Evolutionary conservation across 306 rosid species (phyloP).

Genomic region (Cucurbita moschata): DNA sequence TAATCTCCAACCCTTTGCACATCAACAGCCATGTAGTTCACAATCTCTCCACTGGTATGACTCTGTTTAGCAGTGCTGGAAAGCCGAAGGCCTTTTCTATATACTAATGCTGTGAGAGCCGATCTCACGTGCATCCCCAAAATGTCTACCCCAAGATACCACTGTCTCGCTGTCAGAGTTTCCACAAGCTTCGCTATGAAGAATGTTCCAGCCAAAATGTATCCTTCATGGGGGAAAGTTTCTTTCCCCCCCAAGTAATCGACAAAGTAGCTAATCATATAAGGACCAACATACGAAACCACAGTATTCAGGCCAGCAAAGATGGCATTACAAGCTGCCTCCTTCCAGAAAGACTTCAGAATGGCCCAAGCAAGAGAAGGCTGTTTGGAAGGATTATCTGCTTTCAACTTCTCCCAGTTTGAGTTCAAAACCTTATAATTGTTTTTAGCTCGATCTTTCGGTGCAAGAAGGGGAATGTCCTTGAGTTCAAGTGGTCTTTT

Average conservation of each 20-base stretch:
- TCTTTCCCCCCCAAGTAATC: conserved; percentile 85
- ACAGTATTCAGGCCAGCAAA: conserved; percentile 91
- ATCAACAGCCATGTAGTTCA: conserved; percentile 96
- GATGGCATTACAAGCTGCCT: conserved; percentile 83
- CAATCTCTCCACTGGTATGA: conserved; percentile 95
- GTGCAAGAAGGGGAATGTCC: conserved; percentile 95
- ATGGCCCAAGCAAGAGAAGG: conserved; percentile 93
- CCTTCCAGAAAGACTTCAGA: conserved; percentile 84
- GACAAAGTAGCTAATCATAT: conserved; percentile 88
- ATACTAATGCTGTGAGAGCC: conserved; percentile 91
- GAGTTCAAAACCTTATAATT: conserved; percentile 63
- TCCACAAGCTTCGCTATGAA: conserved; percentile 84
- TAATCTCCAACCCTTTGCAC: conserved; percentile 96
- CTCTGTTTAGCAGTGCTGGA: conserved; percentile 89
- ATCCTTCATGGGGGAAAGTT: conserved; percentile 74
- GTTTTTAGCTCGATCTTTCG: conserved; percentile 63
- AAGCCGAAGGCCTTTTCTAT: conserved; percentile 74
- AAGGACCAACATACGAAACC: conserved; percentile 93
- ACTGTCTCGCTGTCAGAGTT: conserved; percentile 82
- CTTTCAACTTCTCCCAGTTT: conserved; percentile 86
- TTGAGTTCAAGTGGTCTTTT: conserved; percentile 90
- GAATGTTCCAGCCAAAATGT: conserved; percentile 76
- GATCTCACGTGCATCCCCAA: conserved; percentile 98
- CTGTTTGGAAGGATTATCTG: conserved; percentile 34
- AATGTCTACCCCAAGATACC: conserved; percentile 98